Evolutionary conservation across 164 flowering plant species (phyloP), one percentile per base, ranked within the genome.

Genomic region (Aristolochia californica): DNA sequence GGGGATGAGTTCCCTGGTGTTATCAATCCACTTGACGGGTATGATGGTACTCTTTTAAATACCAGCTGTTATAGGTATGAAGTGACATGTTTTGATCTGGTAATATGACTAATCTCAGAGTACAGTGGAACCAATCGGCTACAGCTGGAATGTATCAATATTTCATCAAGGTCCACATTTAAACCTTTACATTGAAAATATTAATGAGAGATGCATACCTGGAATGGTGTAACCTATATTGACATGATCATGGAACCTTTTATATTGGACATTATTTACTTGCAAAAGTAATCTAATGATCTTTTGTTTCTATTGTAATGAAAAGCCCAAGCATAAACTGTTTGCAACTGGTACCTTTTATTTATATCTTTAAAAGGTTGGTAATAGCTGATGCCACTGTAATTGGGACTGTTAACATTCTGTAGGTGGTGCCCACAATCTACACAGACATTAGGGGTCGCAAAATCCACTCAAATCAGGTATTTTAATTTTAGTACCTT

Each of bases 371-470:
- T 12, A 5, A 12, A 34, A 12, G 40, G 40, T 34, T n/a, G 10
- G 40, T 12, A 34, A 34, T 34, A 7, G 40, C 40, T 34, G 40
- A 34, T 3, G 40, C 40, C 40, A 7, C 10, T 12, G 11, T 34
- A 12, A 34, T 34, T 34, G 40, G 10, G 40, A 23, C 15, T 5
- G 26, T 14, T 23, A 22, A 12, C 26, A 22, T 69, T 45, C 68
- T 28, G 56, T 78, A 91, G 97, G 96, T 91, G 34, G 97, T 91
- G 48, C 97, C 97, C 24, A 91, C 91, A 5, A 64, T 83, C 62
- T 91, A 91, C 74, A 83, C 82, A 11, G 77, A 81, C 62, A 74
- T 81, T 15, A 72, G 72, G 60, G 96, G 91, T 8, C 82, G 68
- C 57, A 77, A 68, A 52, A 67, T 83, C 25, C 73, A 76, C 50